Evolutionary conservation across 2,329 filamentous ascomycete genomes (phyloP).

Genomic region (Pseudocercospora pini-densiflorae): DNA sequence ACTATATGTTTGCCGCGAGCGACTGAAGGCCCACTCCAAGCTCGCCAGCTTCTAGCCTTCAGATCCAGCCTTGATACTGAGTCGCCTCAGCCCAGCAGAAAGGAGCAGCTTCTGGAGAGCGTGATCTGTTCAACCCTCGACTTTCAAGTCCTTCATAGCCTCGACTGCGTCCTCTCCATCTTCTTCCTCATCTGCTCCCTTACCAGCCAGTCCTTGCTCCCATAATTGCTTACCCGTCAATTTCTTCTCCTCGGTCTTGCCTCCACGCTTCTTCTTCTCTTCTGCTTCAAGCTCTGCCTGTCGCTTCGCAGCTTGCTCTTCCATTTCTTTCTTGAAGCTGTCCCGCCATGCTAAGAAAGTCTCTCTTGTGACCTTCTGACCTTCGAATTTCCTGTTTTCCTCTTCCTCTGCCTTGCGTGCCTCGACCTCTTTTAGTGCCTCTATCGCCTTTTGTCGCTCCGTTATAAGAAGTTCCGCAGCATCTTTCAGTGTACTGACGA

Average conservation of each 20-base stretch:
- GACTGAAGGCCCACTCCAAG: background rate
- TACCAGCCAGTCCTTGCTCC: conserved; percentile 60
- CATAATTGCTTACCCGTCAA: conserved; percentile 65
- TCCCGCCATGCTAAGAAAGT: conserved; percentile 83
- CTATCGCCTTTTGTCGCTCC: conserved; percentile 69
- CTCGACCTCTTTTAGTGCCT: conserved; percentile 58
- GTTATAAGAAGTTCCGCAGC: conserved; percentile 82
- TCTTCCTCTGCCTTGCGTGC: conserved; percentile 74
- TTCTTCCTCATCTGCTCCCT: conserved; percentile 69
- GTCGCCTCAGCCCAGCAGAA: background rate
- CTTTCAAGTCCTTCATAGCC: conserved; percentile 72
- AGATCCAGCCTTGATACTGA: background rate
- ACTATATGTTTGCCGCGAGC: background rate
- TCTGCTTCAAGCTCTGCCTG: conserved; percentile 73
- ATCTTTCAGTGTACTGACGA: conserved; percentile 87
- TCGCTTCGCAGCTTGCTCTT: conserved; percentile 64
- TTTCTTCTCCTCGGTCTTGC: conserved; percentile 77
- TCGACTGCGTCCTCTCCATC: conserved; percentile 67
- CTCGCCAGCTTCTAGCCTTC: background rate
- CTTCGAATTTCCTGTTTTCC: conserved; percentile 97
- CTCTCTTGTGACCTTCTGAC: conserved; percentile 84
- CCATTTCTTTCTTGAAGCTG: conserved; percentile 78
- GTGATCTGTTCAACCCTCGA: conserved; percentile 45
- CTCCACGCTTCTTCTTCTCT: conserved; percentile 57
- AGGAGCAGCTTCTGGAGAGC: background rate